Percentiles rank a stretch among this genome's conserved stretches.
These are phyloP conservation scores for Taxawa tesnikishii DNA, from an alignment of 2,329 filamentous ascomycete species.

Conservation along the genomic window DNA sequence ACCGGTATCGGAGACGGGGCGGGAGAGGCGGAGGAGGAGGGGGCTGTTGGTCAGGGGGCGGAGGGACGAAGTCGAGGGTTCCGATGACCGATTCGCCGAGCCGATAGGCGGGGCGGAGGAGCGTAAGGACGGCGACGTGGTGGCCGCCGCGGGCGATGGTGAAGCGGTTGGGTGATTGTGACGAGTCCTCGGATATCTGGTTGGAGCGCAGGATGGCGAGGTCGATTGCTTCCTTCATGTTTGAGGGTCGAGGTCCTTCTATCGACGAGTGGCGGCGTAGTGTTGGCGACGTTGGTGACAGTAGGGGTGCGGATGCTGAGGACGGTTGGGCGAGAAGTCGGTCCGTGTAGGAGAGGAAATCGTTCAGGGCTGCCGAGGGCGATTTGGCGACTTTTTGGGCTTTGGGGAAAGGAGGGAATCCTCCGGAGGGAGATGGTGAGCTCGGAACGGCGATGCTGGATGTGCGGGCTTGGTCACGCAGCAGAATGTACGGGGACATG, in stretches of 20 bases:
- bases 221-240: conserved; percentile 75
- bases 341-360: conserved; percentile 68
- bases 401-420: conserved; percentile 9
- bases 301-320: conserved; percentile 45
- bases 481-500: conserved; percentile 83
- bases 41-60: conserved; percentile 1
- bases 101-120: conserved; percentile 78
- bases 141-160: conserved; percentile 89
- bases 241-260: conserved; percentile 33
- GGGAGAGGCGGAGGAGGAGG: background rate
- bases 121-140: conserved; percentile 79
- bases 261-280: conserved; percentile 31
- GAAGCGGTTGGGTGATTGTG: conserved; percentile 60
- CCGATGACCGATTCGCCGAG: conserved; percentile 79
- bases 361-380: conserved; percentile 36
- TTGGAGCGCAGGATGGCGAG: conserved; percentile 72
- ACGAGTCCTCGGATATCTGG: conserved; percentile 53
- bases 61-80: conserved; percentile 64
- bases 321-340: conserved; percentile 53
- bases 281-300: conserved; percentile 56
- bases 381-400: conserved; percentile 20
- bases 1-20: conserved; percentile 46
- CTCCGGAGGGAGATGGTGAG: conserved; percentile 6
- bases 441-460: conserved; percentile 20
- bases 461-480: conserved; percentile 65